Base-by-base conservation (phyloP, 495 filamentous ascomycete species). In the Trichocladium antarcticum region DNA sequence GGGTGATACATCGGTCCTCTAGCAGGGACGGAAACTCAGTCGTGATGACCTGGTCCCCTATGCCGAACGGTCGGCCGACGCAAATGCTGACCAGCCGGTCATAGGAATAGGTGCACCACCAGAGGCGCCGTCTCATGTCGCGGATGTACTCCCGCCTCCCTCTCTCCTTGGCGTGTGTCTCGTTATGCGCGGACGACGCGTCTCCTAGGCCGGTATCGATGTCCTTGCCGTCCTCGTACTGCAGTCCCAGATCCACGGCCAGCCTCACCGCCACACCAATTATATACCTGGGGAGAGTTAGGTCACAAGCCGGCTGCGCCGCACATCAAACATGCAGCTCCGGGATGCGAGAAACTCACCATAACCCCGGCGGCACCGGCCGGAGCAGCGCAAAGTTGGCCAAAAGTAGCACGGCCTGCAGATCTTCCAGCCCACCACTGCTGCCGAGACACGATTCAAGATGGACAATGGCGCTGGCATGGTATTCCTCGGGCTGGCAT, bases 41-140 rank as follows among this genome's bases (percentile, higher is more conserved):
- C 27, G 90, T 97, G 54, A 97, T 83, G 35, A 90, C 87, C 61
- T 92, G 85, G 63, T 97, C 90, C 8, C 82, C 86, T 49, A 97
- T 89, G 22, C 90, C 89, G 59, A 96, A 94, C 12, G 90, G 90
- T 32, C 90, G 75, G 36, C 90, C 90, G 31, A 96, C 90, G 53
- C 89, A 95, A 14, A 87, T 86, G 51, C 83, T 84, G 42, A 95
- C 90, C 17, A 97, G 79, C 22, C 90, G 80, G 61, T 97, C 90
- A 53, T 95, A 84, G 27, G 85, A 89, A 62, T 97, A 97, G 1
- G 87, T 85, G 68, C 87, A 94, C 90, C 90, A 97, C 88, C 90
- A 97, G 16, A 97, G 70, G 22, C 90, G 78, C 50, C 90, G 76
- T 40, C 89, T 80, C 32, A 94, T 72, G 61, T 97, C 90, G 19